A percentile compares a stretch with the other conserved stretches of the same genome.
Evolutionary conservation across 352 stramenopile species (phyloP).

Genomic region (Phytopythium litorale): DNA sequence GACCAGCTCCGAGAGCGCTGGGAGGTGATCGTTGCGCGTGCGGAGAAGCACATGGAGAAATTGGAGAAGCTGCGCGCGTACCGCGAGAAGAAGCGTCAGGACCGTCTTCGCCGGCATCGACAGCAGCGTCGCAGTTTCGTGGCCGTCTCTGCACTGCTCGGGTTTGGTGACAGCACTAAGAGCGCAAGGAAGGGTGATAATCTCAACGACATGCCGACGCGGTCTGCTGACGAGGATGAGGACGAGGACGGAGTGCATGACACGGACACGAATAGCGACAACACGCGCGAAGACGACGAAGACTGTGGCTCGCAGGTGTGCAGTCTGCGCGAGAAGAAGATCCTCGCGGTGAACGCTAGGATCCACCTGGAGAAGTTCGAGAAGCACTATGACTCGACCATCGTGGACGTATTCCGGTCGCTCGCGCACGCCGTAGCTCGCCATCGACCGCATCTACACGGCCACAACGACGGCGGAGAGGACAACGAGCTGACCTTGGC

Average conservation of each 20-base stretch:
- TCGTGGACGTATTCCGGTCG: slow-evolving; percentile 50
- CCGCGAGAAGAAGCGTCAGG: slow-evolving; percentile 41
- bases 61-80: slow-evolving; percentile 54
- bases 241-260: slow-evolving; percentile 6
- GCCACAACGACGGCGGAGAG: not conserved
- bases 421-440: slow-evolving; percentile 32
- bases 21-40: slow-evolving; percentile 46
- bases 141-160: slow-evolving; percentile 3
- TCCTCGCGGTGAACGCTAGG: slow-evolving; percentile 46
- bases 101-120: slow-evolving; percentile 21
- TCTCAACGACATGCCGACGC: slow-evolving; percentile 5
- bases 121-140: slow-evolving; percentile 29
- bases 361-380: slow-evolving; percentile 50
- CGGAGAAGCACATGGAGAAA: slow-evolving; percentile 51
- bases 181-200: slow-evolving; percentile 1
- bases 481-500: not conserved
- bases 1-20: slow-evolving; percentile 59
- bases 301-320: slow-evolving; percentile 28
- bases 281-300: slow-evolving; percentile 6
- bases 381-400: slow-evolving; percentile 60
- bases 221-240: slow-evolving; percentile 10
- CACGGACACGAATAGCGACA: slow-evolving; percentile 18
- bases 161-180: not conserved
- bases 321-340: slow-evolving; percentile 51
- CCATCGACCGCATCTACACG: slow-evolving; percentile 6